Evolutionary conservation across 2,329 filamentous ascomycete species (phyloP), one percentile per base, ranked within the genome.

Genomic region (Teratosphaeria epicoccoides): DNA sequence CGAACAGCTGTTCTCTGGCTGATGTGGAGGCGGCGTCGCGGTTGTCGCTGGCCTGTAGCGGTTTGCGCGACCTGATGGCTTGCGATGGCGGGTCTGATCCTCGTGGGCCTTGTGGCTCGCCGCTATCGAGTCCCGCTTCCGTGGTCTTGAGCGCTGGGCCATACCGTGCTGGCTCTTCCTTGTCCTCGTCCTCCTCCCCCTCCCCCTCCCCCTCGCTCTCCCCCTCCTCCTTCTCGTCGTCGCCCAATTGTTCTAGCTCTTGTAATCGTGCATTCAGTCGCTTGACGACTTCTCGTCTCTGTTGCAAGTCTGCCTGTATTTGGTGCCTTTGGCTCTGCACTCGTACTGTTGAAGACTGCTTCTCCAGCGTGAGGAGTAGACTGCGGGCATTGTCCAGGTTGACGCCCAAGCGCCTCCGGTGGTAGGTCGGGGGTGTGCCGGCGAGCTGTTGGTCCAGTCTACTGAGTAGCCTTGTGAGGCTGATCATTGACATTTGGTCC

Each of bases 301-400:
- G 70, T 54, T 79, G 76, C 26, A 91, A 72, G 55, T 85, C 82
- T 22, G 72, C 69, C 66, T 88, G 84, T 17, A 77, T 65, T 52
- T 83, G 78, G 55, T 81, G 74, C 59, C 81, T 79, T 53, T 78
- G 79, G 4, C 74, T 66, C 52, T 77, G 76, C 26, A 77, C 71
- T 64, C 83, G 83, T 56, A 82, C 70, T n/a, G 69, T 72, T 12
- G 79, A 68, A 5, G 81, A 76, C 59, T 85, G 80, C 60, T 87
- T 84, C 65, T 89, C 87, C 43, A 88, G 76, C 53, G 77, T 82
- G 20, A 84, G 77, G 51, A 90, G 79, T 25, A 87, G 76, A 0
- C 76, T 77, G 40, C 82, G 80, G 20, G 87, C 86, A 65, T 86
- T 81, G 58, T 85, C 79, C 55, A 91, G 73, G 61, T 88, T 90